Conservation (phyloP, 2,329 filamentous ascomycete genomes). For the Pleurostoma richardsiae region DNA sequence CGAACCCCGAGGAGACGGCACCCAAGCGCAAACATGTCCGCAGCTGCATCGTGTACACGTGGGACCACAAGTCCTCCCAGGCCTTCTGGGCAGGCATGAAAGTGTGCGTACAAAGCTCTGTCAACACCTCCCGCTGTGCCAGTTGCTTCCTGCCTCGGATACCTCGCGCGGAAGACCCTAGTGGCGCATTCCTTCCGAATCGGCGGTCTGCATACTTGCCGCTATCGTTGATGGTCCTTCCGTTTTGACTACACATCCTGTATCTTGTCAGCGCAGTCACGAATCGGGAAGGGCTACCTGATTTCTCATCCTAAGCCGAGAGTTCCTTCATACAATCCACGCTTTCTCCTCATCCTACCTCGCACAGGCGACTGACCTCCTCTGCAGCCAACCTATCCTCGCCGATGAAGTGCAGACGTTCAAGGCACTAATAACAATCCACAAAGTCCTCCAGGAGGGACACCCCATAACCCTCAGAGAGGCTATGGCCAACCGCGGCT, state of each 20-base stretch:
- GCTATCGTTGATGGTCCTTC: no score
- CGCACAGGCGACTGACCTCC: conserved; percentile 4
- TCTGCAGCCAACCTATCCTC: conserved; percentile 80
- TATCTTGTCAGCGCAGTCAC: no score
- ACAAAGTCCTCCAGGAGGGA: conserved; percentile 96
- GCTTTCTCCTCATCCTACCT: no score
- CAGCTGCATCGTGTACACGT: conserved; percentile 96
- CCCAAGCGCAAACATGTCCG: conserved; percentile 90
- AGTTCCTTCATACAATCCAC: no score
- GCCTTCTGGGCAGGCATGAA: conserved; percentile 99
- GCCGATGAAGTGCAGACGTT: conserved; percentile 99
- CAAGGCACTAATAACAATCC: conserved; percentile 94
- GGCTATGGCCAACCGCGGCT: conserved; percentile 80
- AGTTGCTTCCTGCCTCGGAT: no score
- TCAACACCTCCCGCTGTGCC: no score
- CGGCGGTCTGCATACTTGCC: no score
- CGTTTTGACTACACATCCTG: no score
- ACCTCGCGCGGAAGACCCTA: no score
- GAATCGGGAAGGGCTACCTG: no score
- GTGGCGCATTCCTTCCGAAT: no score
- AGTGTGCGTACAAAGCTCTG: conserved; percentile 52
- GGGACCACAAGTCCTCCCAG: conserved; percentile 94
- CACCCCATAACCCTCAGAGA: conserved; percentile 85
- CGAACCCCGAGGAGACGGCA: conserved; percentile 62
- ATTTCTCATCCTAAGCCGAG: no score